These are phyloP conservation scores for Hysterium pulicare DNA, from an alignment of 2,329 filamentous ascomycete species.

Conservation along the genomic window DNA sequence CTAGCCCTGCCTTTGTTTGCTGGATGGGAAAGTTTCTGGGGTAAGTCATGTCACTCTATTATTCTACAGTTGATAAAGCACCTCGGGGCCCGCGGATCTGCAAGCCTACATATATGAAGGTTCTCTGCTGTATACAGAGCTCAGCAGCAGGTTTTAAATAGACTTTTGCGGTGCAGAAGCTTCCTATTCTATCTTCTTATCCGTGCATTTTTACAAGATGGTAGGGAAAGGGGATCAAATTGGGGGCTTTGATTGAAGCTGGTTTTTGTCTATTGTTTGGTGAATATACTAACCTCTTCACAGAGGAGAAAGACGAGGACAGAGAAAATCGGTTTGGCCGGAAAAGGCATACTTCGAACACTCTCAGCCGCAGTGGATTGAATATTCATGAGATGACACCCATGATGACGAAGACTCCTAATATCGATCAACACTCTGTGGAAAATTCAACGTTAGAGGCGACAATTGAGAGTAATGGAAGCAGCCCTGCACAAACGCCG, in stretches of 20 bases:
- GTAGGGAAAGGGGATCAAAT: too few species aligned
- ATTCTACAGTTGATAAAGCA: neutral
- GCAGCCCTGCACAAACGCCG: conserved; percentile 7
- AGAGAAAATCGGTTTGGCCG: too few species aligned
- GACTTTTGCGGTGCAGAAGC: too few species aligned
- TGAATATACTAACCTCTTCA: conserved; percentile 10
- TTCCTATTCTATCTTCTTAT: too few species aligned
- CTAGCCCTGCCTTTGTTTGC: conserved; percentile 29
- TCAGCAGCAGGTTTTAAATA: too few species aligned
- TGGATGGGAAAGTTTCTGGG: conserved; percentile 29
- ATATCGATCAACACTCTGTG: conserved; percentile 1
- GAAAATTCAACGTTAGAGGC: conserved; percentile 16
- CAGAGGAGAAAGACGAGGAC: conserved; percentile 26
- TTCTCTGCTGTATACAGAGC: too few species aligned
- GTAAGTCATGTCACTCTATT: conserved; percentile 6
- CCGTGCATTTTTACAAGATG: too few species aligned
- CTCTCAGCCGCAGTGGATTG: conserved; percentile 5
- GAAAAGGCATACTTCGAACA: conserved; percentile 9
- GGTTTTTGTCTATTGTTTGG: too few species aligned
- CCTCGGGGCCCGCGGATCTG: too few species aligned
- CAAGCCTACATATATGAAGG: too few species aligned
- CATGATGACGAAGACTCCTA: neutral
- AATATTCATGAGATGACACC: conserved; percentile 7
- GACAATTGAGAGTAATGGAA: conserved; percentile 12
- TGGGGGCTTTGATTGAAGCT: too few species aligned